Base-by-base conservation (phyloP, 2,329 filamentous ascomycete species). In the Chrysoporthe puriensis region DNA sequence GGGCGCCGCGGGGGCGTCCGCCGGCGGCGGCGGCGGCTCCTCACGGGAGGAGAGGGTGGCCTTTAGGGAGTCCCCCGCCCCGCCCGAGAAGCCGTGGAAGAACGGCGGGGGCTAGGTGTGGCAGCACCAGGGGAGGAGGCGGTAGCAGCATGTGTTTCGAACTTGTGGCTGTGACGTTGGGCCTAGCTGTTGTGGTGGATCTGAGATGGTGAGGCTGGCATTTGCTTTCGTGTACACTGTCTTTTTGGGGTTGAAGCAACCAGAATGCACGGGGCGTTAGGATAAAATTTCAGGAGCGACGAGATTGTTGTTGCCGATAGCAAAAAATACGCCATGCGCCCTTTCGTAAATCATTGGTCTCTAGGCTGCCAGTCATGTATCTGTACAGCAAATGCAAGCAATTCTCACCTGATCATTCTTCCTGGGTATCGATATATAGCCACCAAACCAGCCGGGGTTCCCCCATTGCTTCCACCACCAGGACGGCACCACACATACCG, bases 351-450 rank as follows among this genome's bases (percentile, higher is more conserved):
- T 54, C 11, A 32, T 52, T 5, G 21, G 9, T 50, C 18, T 50
- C n/a, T n/a, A 50, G 46, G 8, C 46, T 50, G 9, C 7, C 8
- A 26, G 18, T 18, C 44, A 56, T 56, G 14, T 16, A 16, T 60
- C 9, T 60, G 57, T 8, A 40, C 4, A 11, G 11, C 34, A 34
- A 9, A 18, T n/a, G 11, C 36, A 48, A 14, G 3, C 43, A 61
- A 32, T 34, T 32, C 2, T 9, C 43, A 18, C 26, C 0, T 13
- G 2, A n/a, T 2, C 44, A 21, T 61, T 40, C 60, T 42, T 40
- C 48, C 14, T 57, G 67, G 67, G 67, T 69, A 69, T 69, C 67
- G 66, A 67, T 62, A 67, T 62, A 67, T 64, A 16, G 57, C 61
- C 57, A 46, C 34, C 36, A 61, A 36, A 26, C n/a, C 34, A 21